Conservation (phyloP, 1,139 yeast genomes). For the Suhomyces bribrorum region DNA sequence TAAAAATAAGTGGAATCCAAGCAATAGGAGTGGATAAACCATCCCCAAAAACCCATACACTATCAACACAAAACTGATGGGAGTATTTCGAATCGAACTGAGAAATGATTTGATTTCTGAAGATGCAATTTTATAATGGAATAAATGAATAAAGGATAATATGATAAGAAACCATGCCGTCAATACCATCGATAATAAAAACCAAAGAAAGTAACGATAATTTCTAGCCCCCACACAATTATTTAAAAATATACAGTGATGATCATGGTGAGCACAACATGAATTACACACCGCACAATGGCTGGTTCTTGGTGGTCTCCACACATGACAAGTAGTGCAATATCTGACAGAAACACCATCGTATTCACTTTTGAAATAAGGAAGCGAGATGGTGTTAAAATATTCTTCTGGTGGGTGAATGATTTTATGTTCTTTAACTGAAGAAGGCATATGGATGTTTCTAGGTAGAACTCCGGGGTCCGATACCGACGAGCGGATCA, state of each 20-base stretch:
- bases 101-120: slow-evolving; percentile 4
- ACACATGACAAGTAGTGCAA: slow-evolving; percentile 49
- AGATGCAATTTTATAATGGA: slow-evolving; percentile 13
- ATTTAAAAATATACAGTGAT: slow-evolving; percentile 42
- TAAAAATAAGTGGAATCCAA: slow-evolving; percentile 55
- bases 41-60: slow-evolving; percentile 46
- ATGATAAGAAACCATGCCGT: slow-evolving; percentile 25
- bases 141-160: slow-evolving; percentile 31
- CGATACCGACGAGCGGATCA: slow-evolving; percentile 54
- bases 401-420: slow-evolving; percentile 61
- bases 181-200: slow-evolving; percentile 26
- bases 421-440: slow-evolving; percentile 17
- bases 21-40: slow-evolving; percentile 56
- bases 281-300: slow-evolving; percentile 47
- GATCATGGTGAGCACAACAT: slow-evolving; percentile 48
- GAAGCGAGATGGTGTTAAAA: slow-evolving; percentile 56
- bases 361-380: slow-evolving; percentile 33
- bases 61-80: slow-evolving; percentile 50
- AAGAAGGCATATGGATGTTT: slow-evolving; percentile 56
- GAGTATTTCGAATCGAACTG: slow-evolving; percentile 21
- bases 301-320: slow-evolving; percentile 48
- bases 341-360: slow-evolving; percentile 45
- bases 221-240: slow-evolving; percentile 43
- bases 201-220: slow-evolving; percentile 45
- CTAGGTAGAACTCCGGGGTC: slow-evolving; percentile 79